These are phyloP conservation scores for Singerocomus inundabilis DNA, from an alignment of 1,284 basidiomycete species.

Conservation along the genomic window DNA sequence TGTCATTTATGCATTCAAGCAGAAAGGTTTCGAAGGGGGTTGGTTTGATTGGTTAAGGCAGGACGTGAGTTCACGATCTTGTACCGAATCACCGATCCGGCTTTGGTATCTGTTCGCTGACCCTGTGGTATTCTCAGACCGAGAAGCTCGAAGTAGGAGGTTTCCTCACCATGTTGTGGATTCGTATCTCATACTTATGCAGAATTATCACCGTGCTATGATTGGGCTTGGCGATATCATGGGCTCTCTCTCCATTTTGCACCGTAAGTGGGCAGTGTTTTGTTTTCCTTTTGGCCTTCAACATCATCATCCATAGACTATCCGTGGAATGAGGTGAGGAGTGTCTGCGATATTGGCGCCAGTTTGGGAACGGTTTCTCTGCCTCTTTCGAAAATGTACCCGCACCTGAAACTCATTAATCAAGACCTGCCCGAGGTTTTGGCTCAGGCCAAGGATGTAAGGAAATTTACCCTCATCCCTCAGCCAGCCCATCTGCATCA, in stretches of 20 bases:
- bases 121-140: conserved; percentile 3
- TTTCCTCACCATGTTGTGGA: not conserved
- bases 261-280: conserved; percentile 18
- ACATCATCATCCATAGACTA: conserved; percentile 29
- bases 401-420: conserved; percentile 41
- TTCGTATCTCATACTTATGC: not conserved
- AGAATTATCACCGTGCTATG: conserved; percentile 28
- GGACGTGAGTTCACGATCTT: conserved; percentile 14
- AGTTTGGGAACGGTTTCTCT: conserved; percentile 45
- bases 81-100: not conserved
- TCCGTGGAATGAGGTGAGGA: conserved; percentile 44
- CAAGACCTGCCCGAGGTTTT: conserved; percentile 46
- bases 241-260: conserved; percentile 25
- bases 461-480: not conserved
- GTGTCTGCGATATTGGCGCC: conserved; percentile 49
- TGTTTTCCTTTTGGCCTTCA: not conserved
- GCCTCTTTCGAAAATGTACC: conserved; percentile 39
- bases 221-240: conserved; percentile 17
- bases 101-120: not conserved
- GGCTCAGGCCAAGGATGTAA: conserved; percentile 32
- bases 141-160: conserved; percentile 22
- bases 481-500: not conserved
- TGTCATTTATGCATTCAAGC: conserved; percentile 24
- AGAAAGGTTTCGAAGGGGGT: conserved; percentile 15
- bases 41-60: conserved; percentile 29